Evolutionary conservation across 2,329 filamentous ascomycete genomes (phyloP), one percentile per base, ranked within the genome.

Genomic region (Cladophialophora psammophila): DNA sequence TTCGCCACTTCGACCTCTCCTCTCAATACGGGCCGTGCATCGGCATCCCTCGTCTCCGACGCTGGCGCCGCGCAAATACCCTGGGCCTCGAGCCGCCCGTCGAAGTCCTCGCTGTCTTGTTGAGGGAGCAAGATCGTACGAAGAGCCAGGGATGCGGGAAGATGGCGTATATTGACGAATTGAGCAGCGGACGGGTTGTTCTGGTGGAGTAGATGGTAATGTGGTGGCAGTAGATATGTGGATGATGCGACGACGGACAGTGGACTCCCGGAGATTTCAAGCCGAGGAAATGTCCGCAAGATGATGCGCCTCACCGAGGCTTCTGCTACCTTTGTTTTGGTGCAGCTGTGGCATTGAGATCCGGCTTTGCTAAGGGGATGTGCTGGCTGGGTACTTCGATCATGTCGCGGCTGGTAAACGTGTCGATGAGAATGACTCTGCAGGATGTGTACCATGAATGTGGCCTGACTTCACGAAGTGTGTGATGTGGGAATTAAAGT

Each of bases 11-110:
- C 80, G 95, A 99, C 77, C 90, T 96, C 72, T 95, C 90, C 75
- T 92, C 87, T 67, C 92, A 97, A 75, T 99, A 92, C 78, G 95
- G 95, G 64, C 95, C 95, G 1, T 96, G 92, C 75, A 91, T 97
- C 61, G 95, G 95, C 7, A 92, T 94, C 60, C 81, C 88, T 42
- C 88, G 95, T 56, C 81, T 91, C 73, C 92, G 91, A 81, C 90
- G 95, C 38, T 99, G 95, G 95, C 87, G 91, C 76, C 88, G 95
- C 54, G 95, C 95, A 4, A 86, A 96, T 62, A 85, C 84, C 64
- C 82, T 99, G n/a, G 90, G 90, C 2, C 83, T 99, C n/a, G 86
- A 90, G 36, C 95, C 95, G 1, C 94, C 95, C 0, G 86, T 97
- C 32, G 94, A 98, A 78, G 93, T 97, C 3, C 84, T 98, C 5